phyloP scores from a whole-genome alignment of 352 stramenopile genomes.

The Phytophthora agathidicida region DNA sequence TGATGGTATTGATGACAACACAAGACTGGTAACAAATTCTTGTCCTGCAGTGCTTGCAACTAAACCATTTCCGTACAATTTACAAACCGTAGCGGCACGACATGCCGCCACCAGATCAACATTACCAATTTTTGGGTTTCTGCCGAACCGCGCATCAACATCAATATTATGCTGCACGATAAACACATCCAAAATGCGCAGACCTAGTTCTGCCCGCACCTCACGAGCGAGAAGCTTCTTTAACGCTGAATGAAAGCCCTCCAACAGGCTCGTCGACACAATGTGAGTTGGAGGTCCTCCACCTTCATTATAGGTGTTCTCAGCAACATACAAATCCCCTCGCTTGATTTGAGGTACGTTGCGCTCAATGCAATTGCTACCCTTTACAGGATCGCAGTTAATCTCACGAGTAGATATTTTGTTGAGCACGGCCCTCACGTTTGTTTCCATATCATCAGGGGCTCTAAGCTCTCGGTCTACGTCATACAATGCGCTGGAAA shows the following conservation, averaged over 20 bases:
- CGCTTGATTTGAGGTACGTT: conserved; percentile 2
- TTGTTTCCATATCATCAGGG: not conserved
- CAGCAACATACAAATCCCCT: not conserved
- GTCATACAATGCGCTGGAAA: not conserved
- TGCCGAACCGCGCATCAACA: not conserved
- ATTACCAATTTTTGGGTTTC: not conserved
- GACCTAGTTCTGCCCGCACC: not conserved
- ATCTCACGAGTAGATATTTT: not conserved
- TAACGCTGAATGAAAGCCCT: conserved; percentile 5
- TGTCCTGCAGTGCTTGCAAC: too few species aligned
- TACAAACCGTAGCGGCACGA: not conserved
- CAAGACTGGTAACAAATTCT: too few species aligned
- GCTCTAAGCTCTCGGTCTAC: not conserved
- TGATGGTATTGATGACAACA: not conserved
- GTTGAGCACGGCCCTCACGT: not conserved
- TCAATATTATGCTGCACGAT: not conserved
- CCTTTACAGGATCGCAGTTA: not conserved
- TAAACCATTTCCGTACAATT: not conserved
- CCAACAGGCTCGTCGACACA: conserved; percentile 3
- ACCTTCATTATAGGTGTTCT: conserved; percentile 1
- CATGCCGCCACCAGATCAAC: not conserved
- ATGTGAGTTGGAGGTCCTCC: not conserved
- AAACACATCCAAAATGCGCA: not conserved
- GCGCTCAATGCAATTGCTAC: not conserved
- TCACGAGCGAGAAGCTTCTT: not conserved